phyloP scores from a whole-genome alignment of 2,329 filamentous ascomycete species.

The Trematosphaeria pertusa region DNA sequence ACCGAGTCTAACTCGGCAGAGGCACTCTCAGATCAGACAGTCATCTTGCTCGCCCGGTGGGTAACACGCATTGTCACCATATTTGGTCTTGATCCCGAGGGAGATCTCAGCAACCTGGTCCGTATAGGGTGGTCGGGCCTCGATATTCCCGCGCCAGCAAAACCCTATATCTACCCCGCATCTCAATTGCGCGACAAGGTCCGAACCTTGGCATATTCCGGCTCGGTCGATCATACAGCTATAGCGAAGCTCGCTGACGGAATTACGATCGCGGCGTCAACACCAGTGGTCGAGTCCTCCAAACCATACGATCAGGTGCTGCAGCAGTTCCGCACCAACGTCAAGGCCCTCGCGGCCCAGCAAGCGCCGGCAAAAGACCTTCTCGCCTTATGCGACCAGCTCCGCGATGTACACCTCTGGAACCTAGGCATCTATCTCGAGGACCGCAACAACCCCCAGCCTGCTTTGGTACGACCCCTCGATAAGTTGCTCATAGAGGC shows the following conservation, averaged over 20 bases:
- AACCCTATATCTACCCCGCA: constrained; percentile 6
- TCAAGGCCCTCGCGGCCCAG: constrained; percentile 6
- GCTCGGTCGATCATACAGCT: constrained; percentile 6
- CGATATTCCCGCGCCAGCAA: constrained; percentile 8
- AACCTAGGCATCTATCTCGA: constrained; percentile 12
- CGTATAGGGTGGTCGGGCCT: constrained; percentile 10
- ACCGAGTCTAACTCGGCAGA: constrained; percentile 8
- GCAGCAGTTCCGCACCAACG: constrained; percentile 3
- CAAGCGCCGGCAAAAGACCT: constrained; percentile 9
- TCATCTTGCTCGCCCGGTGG: constrained; percentile 5
- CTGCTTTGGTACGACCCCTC: constrained; percentile 9
- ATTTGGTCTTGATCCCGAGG: constrained; percentile 9
- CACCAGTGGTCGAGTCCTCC: constrained; percentile 9
- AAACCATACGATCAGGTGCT: constrained; percentile 8
- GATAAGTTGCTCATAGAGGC: constrained; percentile 8
- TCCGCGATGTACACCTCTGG: constrained; percentile 10
- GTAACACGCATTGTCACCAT: constrained; percentile 8
- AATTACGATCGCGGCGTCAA: constrained; percentile 10
- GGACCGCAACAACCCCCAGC: constrained; percentile 6
- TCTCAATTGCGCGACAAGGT: constrained; percentile 8
- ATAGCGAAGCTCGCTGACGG: constrained; percentile 9
- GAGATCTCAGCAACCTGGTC: constrained; percentile 5
- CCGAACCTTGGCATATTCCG: constrained; percentile 4
- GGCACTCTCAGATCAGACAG: constrained; percentile 6
- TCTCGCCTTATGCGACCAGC: constrained; percentile 7